Evolutionary conservation across 805 yeast genomes (phyloP).

Genomic region (Ogataea siamensis): DNA sequence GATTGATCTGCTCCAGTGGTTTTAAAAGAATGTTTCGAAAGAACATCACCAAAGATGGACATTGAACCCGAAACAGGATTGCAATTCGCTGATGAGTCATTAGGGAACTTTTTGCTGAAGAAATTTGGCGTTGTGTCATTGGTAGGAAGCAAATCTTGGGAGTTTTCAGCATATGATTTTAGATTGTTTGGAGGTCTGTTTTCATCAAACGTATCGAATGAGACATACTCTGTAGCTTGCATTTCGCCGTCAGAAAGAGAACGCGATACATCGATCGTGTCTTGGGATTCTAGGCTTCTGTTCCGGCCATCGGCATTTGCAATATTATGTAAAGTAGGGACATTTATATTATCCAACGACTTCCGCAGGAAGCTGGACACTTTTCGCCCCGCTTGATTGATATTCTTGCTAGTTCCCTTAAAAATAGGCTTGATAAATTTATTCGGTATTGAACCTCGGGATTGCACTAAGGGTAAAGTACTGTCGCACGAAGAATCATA

Average conservation of each 20-base stretch:
- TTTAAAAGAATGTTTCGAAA: too few relatives aligned
- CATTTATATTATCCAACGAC: slow-evolving; percentile 24
- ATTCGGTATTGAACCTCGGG: slow-evolving; percentile 13
- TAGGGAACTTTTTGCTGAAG: too few relatives aligned
- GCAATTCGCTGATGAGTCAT: too few relatives aligned
- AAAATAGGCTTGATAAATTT: slow-evolving; percentile 26
- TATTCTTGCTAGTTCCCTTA: slow-evolving; percentile 26
- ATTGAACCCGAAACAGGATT: too few relatives aligned
- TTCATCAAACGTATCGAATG: slow-evolving; percentile 40
- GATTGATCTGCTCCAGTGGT: too few relatives aligned
- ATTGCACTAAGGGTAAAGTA: slow-evolving; percentile 12
- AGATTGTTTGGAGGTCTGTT: slow-evolving; percentile 4
- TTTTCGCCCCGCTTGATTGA: slow-evolving; percentile 28
- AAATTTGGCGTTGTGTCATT: too few relatives aligned
- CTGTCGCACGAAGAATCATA: slow-evolving; percentile 17
- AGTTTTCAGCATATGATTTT: not conserved
- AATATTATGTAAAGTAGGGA: slow-evolving; percentile 9
- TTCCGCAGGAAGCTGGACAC: slow-evolving; percentile 28
- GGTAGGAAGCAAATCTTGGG: not conserved
- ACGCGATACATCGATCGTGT: too few relatives aligned
- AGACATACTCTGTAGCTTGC: slow-evolving; percentile 30
- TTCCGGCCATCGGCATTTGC: too few relatives aligned
- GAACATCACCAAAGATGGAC: too few relatives aligned
- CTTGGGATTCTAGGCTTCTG: too few relatives aligned
- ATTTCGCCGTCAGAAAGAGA: too few relatives aligned